Percentiles rank a stretch among this genome's conserved stretches.
Evolutionary conservation across 2,329 filamentous ascomycete species (phyloP).

Genomic region (Fusarium nanum): DNA sequence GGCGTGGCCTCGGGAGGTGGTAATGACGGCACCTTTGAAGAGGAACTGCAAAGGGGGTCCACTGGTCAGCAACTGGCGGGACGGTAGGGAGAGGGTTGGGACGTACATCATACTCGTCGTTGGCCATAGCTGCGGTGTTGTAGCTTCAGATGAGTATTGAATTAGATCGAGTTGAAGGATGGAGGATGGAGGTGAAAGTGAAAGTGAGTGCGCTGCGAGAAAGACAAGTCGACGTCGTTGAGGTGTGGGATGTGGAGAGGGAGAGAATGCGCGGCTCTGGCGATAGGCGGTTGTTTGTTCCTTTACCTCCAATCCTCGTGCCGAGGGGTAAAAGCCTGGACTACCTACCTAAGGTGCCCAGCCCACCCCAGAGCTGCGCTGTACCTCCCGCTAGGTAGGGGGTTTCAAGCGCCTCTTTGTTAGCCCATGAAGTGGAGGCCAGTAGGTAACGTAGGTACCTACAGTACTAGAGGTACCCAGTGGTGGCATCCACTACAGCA

Average conservation of each 20-base stretch:
- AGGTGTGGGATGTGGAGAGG: conserved; percentile 50
- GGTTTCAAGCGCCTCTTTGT: conserved; percentile 25
- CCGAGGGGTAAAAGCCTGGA: conserved; percentile 45
- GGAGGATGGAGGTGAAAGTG: conserved; percentile 32
- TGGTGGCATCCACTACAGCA: conserved; percentile 22
- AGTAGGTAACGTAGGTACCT: neutral
- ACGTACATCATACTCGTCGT: conserved; percentile 99
- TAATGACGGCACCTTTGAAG: conserved; percentile 84
- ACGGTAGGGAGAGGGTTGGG: conserved; percentile 28
- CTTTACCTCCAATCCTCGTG: conserved; percentile 38
- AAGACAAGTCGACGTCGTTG: conserved; percentile 46
- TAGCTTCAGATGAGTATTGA: conserved; percentile 31
- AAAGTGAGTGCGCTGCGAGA: conserved; percentile 42
- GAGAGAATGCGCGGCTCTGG: conserved; percentile 51
- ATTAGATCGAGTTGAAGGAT: conserved; percentile 25
- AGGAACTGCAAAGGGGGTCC: conserved; percentile 76
- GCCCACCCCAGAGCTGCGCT: conserved; percentile 21
- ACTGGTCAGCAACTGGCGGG: conserved; percentile 50
- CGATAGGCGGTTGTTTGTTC: conserved; percentile 48
- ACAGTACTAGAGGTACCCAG: conserved; percentile 14
- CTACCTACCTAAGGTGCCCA: neutral
- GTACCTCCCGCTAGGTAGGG: conserved; percentile 21
- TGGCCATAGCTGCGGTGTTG: conserved; percentile 79
- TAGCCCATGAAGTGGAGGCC: conserved; percentile 9
- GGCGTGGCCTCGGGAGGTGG: conserved; percentile 32